Base-by-base conservation (phyloP, 192 early-diverging fungal genomes). In the Obelidium mucronatum region DNA sequence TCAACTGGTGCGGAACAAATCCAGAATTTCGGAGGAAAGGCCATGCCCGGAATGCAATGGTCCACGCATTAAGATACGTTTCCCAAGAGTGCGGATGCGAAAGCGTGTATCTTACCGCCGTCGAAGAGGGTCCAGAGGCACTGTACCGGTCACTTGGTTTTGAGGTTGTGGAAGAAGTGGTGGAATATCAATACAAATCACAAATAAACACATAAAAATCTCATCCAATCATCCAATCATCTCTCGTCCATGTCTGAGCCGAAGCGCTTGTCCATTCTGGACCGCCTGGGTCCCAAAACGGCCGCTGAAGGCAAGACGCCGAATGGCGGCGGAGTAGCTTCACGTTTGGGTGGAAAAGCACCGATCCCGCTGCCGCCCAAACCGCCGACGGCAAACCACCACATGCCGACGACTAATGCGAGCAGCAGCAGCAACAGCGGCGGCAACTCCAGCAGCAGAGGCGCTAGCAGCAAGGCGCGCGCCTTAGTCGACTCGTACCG, bases 1-100 rank as follows among this genome's bases (percentile, higher is more conserved):
- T 60, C 11, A 60, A 60, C 30, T 60, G 58, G 58, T 60, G 58
- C 28, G 58, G 11, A 26, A 60, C 58, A 26, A 60, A 60, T 30
- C 28, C 58, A n/a, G 58, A 60, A 11, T 60, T 60, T 60, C 30
- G 17, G 28, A 17, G 58, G 30, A 60, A 60, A 26, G 58, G 58
- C 8, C 58, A 60, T 60, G 58, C 58, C 8, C 8, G 6, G 30
- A 60, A 60, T 26, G 58, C 58, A 11, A n/a, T 60, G 30, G 30
- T 11, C 11, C 11, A 28, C 8, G 58, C 58, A n/a, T 60, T 60
- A 28, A 28, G 28, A 30, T 60, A 60, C 28, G n/a, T 60, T 6
- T 8, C 26, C 6, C 11, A 17, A 26, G 58, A 60, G 30, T 60
- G 58, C 28, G 58, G 58, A 8, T 60, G 58, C 28, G 58, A 60